Evolutionary conservation across 2,329 filamentous ascomycete genomes (phyloP).

Genomic region (Parastagonospora nodorum): DNA sequence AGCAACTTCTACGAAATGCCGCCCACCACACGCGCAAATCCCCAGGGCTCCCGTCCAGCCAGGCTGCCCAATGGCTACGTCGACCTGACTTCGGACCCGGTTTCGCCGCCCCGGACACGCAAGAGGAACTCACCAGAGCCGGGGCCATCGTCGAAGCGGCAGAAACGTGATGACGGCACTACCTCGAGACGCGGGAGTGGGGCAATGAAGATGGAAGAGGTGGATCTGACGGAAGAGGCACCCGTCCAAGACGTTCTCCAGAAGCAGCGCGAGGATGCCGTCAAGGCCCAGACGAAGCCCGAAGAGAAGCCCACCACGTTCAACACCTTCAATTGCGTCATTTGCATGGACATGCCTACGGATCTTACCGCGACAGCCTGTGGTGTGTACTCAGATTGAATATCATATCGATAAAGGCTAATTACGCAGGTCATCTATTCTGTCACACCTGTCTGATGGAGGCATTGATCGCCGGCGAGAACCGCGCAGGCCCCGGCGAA

Average conservation of each 20-base stretch:
- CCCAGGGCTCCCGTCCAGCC: constrained; percentile 18
- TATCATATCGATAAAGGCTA: constrained; percentile 3
- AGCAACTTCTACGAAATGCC: constrained; percentile 13
- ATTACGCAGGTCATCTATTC: constrained; percentile 62
- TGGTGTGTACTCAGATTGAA: constrained; percentile 51
- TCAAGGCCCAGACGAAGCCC: constrained; percentile 51
- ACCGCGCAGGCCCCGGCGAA: constrained; percentile 51
- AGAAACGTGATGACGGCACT: constrained; percentile 26
- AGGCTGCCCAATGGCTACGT: constrained; percentile 44
- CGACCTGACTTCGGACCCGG: constrained; percentile 37
- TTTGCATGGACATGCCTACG: constrained; percentile 66
- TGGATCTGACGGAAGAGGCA: constrained; percentile 55
- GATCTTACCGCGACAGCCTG: constrained; percentile 65
- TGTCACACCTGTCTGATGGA: constrained; percentile 67
- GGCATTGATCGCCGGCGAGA: constrained; percentile 62
- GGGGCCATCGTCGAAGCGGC: constrained; percentile 41
- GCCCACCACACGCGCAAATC: constrained; percentile 19
- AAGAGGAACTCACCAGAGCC: constrained; percentile 28
- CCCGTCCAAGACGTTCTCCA: constrained; percentile 53
- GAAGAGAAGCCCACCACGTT: constrained; percentile 49
- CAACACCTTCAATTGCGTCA: constrained; percentile 62
- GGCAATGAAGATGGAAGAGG: constrained; percentile 49
- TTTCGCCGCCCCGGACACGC: constrained; percentile 24
- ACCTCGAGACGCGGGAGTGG: constrained; percentile 1
- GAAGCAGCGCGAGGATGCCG: constrained; percentile 59